Base-by-base conservation (phyloP, 2,329 filamentous ascomycete species). In the Exophiala viscosa region DNA sequence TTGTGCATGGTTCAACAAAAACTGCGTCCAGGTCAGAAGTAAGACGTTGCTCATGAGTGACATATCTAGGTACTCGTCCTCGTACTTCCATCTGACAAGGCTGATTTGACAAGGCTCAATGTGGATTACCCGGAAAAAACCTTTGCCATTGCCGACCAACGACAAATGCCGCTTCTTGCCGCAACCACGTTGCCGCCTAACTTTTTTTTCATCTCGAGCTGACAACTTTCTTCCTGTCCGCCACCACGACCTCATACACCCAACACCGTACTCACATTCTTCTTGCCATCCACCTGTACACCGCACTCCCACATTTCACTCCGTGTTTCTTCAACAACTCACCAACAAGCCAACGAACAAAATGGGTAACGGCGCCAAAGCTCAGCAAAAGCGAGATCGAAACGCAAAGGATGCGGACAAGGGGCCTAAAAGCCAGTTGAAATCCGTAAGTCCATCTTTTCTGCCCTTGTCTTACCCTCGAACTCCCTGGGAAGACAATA, bases 361-460 rank as follows among this genome's bases (percentile, higher is more conserved):
- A 9, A 57, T 60, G 58, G 58, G 58, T 23, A 60, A 60, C 55
- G 83, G 83, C 74, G 81, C 80, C 70, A 85, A 83, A 71, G 82
- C 83, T 68, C 76, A 79, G 68, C 81, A 85, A 73, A 87, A 87
- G 81, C 85, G 86, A 61, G 86, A 87, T 70, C 84, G 85, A 72
- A 84, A 84, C 69, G 75, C 76, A 60, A 86, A 87, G 72, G 80
- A 86, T 58, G 69, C 68, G 59, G 80, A 77, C 66, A 72, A 69
- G 47, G 58, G 53, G 17, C 71, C 69, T 59, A 85, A 83, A 73
- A 87, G 85, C 59, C 85, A 88, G 72, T 76, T 85, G 66, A 87
- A 87, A 73, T 71, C 75, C 61, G 82, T 85, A 75, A 55, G 81
- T 79, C 48, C 35, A 14, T 36, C 35, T 48, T 34, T 47, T 43